phyloP scores from a whole-genome alignment of 352 stramenopile genomes.

The Pythium dissimile region DNA sequence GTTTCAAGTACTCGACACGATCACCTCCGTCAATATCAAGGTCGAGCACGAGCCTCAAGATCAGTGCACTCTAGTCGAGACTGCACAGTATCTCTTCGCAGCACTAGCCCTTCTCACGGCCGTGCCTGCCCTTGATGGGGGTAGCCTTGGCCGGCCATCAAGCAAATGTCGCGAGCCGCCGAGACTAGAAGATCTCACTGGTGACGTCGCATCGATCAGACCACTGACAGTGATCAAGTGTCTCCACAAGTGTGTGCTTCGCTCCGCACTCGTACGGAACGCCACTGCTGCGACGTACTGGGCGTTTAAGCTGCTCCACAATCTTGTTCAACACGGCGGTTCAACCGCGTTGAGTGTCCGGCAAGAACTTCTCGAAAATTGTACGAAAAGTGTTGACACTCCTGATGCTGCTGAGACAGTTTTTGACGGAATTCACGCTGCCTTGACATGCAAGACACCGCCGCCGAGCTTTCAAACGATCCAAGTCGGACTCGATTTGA shows the following conservation, averaged over 20 bases:
- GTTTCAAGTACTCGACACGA: neutral
- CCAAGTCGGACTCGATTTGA: neutral
- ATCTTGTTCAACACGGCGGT: constrained; percentile 9
- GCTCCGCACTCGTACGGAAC: neutral
- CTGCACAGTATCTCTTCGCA: constrained; percentile 5
- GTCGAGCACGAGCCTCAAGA: neutral
- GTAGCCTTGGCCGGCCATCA: too few species aligned
- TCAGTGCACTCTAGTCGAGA: neutral
- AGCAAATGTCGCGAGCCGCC: neutral
- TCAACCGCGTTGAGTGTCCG: neutral
- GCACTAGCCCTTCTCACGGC: neutral
- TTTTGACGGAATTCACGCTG: too few species aligned
- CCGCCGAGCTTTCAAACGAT: constrained; percentile 2
- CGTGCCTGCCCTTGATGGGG: neutral
- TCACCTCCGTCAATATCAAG: neutral
- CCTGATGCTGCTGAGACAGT: too few species aligned
- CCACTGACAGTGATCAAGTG: neutral
- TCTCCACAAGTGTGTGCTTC: neutral
- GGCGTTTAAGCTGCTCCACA: constrained; percentile 9
- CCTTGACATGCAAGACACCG: too few species aligned
- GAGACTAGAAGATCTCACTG: constrained; percentile 9
- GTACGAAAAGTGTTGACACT: neutral
- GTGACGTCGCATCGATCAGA: neutral
- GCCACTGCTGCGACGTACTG: neutral
- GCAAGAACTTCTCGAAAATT: constrained; percentile 3